phyloP scores from a whole-genome alignment of 371 early-diverging fungal species.

The Mucor irregularis region DNA sequence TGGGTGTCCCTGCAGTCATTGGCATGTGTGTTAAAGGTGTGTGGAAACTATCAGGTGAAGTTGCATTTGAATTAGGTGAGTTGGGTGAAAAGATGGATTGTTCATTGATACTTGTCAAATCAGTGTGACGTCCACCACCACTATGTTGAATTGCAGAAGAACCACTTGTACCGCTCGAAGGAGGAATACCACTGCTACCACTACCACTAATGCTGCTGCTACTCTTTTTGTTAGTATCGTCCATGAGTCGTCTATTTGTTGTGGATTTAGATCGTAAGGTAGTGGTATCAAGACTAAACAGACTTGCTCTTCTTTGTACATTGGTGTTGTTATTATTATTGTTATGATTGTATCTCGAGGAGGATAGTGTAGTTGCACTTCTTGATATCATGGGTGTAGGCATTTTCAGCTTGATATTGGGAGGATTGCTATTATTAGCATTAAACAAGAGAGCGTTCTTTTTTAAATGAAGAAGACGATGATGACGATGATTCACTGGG shows the following conservation, averaged over 20 bases:
- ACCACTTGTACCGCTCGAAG: too few relatives aligned
- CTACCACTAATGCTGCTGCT: too few relatives aligned
- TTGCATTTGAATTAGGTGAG: neutral
- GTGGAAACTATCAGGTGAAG: conserved; percentile 6
- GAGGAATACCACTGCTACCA: too few relatives aligned
- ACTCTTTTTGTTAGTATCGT: too few relatives aligned
- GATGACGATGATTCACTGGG: too few relatives aligned
- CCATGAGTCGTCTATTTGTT: neutral
- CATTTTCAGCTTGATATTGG: conserved; percentile 10
- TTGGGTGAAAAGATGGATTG: neutral
- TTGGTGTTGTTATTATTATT: neutral
- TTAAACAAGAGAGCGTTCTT: neutral
- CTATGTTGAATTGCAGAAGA: too few relatives aligned
- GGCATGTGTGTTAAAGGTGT: conserved; percentile 8
- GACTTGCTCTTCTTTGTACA: conserved; percentile 39
- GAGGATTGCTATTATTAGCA: too few relatives aligned
- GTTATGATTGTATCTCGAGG: conserved; percentile 4
- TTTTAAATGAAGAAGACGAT: neutral
- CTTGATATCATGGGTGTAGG: conserved; percentile 31
- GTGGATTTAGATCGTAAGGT: conserved; percentile 10
- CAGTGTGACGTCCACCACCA: too few relatives aligned
- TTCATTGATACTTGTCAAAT: conserved; percentile 65
- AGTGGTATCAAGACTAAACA: conserved; percentile 46
- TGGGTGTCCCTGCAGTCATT: neutral
- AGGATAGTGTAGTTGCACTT: conserved; percentile 39